Percentiles rank a stretch among this genome's conserved stretches.
These are phyloP conservation scores for Mycena olivaceomarginata DNA, from an alignment of 768 basidiomycete genomes.

Conservation along the genomic window DNA sequence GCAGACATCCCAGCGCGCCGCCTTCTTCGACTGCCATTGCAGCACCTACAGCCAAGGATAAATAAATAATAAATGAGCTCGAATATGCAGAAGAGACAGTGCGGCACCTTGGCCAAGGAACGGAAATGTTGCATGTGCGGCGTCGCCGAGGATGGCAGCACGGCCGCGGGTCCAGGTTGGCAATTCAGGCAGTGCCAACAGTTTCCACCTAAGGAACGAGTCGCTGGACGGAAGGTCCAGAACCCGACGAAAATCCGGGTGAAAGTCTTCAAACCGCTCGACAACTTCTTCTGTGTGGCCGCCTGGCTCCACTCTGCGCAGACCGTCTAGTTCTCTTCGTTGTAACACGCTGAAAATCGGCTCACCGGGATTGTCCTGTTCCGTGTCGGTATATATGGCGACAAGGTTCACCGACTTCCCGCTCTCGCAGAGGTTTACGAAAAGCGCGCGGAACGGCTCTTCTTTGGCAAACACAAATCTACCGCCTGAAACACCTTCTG, in stretches of 20 bases:
- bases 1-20: conserved; percentile 14
- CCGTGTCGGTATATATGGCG: conserved; percentile 1
- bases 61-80: too few species aligned
- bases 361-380: conserved; percentile 20
- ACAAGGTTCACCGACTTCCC: conserved; percentile 8
- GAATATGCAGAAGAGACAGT: too few species aligned
- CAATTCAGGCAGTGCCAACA: conserved; percentile 15
- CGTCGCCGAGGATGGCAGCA: conserved; percentile 17
- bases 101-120: conserved; percentile 13
- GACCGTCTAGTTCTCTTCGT: neutral
- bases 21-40: conserved; percentile 29
- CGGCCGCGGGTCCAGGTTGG: conserved; percentile 26
- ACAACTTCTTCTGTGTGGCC: conserved; percentile 10
- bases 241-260: conserved; percentile 15
- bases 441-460: conserved; percentile 30
- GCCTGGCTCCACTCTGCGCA: conserved; percentile 20
- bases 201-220: conserved; percentile 8
- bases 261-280: conserved; percentile 4
- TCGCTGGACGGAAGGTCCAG: neutral
- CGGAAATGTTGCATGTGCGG: conserved; percentile 18
- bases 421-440: conserved; percentile 12
- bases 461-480: conserved; percentile 9
- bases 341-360: neutral
- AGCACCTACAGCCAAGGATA: neutral
- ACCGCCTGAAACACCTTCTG: conserved; percentile 17